These are phyloP conservation scores for Tetrahymena borealis DNA, from an alignment of 73 alveolate species.

Conservation along the genomic window DNA sequence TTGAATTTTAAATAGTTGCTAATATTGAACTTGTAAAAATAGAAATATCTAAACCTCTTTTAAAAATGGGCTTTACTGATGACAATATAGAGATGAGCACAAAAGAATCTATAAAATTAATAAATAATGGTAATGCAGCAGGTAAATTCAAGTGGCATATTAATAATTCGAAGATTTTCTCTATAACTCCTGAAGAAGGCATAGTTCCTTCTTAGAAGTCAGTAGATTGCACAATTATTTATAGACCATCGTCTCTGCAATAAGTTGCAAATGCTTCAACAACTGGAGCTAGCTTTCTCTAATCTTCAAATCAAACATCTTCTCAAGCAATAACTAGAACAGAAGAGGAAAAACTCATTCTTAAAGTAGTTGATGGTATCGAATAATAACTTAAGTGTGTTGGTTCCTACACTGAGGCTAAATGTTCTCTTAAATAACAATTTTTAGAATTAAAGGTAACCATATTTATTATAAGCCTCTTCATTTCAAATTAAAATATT, in stretches of 20 bases:
- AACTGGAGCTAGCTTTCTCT: background rate
- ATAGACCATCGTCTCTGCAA: constrained; percentile 10
- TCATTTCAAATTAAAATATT: background rate
- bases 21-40: constrained; percentile 74
- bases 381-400: constrained; percentile 75
- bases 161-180: constrained; percentile 33
- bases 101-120: constrained; percentile 66
- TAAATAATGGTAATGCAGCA: constrained; percentile 89
- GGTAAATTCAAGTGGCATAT: constrained; percentile 84
- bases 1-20: constrained; percentile 84
- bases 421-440: constrained; percentile 60
- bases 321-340: constrained; percentile 6
- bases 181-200: constrained; percentile 15
- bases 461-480: background rate
- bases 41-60: constrained; percentile 50
- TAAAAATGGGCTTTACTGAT: constrained; percentile 74
- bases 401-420: constrained; percentile 83
- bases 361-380: constrained; percentile 85
- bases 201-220: constrained; percentile 14
- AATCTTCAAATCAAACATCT: background rate
- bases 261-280: background rate
- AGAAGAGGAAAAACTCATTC: constrained; percentile 79
- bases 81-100: constrained; percentile 82
- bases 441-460: constrained; percentile 55
- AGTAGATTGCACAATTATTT: constrained; percentile 17